Evolutionary conservation across 1,139 yeast species (phyloP), one percentile per base, ranked within the genome.

Genomic region (Debaryomycetaceae sp.): DNA sequence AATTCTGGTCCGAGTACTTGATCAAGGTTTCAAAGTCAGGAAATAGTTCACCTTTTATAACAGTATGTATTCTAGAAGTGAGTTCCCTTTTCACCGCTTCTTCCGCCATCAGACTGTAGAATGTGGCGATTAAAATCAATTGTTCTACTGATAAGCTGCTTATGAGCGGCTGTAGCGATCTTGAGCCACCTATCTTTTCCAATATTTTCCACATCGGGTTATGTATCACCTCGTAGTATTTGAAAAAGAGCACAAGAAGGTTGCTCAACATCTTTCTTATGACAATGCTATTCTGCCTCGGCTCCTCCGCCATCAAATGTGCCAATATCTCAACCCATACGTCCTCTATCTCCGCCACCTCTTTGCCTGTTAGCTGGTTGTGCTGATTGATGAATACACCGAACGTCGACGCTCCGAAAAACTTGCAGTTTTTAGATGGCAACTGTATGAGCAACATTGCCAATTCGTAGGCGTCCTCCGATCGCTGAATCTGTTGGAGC

Each of bases 391-490:
- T 79, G 29, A 82, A 82, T 6, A 74, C 78, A 0, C 89, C 76
- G 45, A 80, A 79, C 0, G 91, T 84, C 46, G 84, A 65, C 0
- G 91, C 91, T 1, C 93, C 93, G 57, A 85, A 84, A 59, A 81
- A 86, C 53, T 77, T 75, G 45, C 84, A 81, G 53, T 80, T 79
- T 35, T 68, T 53, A 4, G 80, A 73, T 6, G 62, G 58, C 3
- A 63, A 64, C 5, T 62, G 56, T 33, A 83, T 59, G 24, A 85
- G 62, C 37, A 69, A 60, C 43, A 72, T 69, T 0, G 87, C 89
- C 31, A 84, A 55, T 6, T 59, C 54, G 49, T 72, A 63, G 0
- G 86, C 87, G 42, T 72, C 59, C 2, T 66, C 61, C 2, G 83
- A 76, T 50, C 68, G 75, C 57, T 86, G 93, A 6, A 81, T 59